Evolutionary conservation across 495 filamentous ascomycete genomes (phyloP), one percentile per base, ranked within the genome.

Genomic region (Annulohypoxylon nitens): DNA sequence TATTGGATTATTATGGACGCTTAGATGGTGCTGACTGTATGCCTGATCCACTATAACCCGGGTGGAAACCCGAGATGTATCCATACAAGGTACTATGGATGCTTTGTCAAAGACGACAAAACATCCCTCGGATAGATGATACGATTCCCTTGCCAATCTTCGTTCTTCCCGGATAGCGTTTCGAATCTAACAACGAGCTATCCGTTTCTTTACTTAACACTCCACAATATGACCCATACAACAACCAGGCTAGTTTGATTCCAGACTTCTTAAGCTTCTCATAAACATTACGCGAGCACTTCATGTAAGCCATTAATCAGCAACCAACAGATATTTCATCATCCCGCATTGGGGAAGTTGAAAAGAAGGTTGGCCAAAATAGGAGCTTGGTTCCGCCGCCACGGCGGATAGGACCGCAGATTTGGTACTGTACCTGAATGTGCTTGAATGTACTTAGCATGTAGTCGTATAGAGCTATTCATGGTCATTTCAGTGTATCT

Each of bases 251-350:
- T 43, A 47, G 3, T 36, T 53, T n/a, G 43, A 47, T 36, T 68
- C 64, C 10, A 45, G n/a, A 47, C 34, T 55, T 65, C 47, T 54
- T 57, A 69, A 23, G 30, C 34, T 55, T 65, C 54, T 54, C 66
- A 69, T 74, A 74, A 74, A 53, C 61, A 64, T 74, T 74, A 74
- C 66, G 71, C 41, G 61, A 69, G 61, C 59, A 36, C 25, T 51
- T 33, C 36, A 25, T 48, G 55, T 74, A 69, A 74, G 65, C 71
- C 61, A 65, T 74, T 74, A 70, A 48, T 74, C 71, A 74, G 71
- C 71, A 58, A 6, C 50, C 54, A 12, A 39, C 18, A 18, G 64
- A 45, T 23, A 72, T 60, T 47, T 36, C 43, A 65, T 62, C 36
- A 53, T 65, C 30, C 65, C 55, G 18, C 6, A 70, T 66, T 70